These are phyloP conservation scores for Pythium periplocum DNA, from an alignment of 352 stramenopile genomes.

Conservation along the genomic window DNA sequence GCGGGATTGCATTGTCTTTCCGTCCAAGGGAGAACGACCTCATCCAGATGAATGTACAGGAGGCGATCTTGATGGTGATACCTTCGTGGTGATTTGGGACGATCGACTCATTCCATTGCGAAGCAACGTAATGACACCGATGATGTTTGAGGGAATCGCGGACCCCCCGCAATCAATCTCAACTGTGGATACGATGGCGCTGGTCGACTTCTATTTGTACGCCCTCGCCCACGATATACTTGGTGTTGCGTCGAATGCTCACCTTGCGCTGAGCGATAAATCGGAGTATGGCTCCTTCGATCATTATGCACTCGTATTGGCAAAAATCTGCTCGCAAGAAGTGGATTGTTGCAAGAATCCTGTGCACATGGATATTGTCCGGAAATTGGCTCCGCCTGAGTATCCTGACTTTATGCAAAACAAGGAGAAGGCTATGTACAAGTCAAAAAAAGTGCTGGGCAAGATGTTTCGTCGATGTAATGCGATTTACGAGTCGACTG, in stretches of 20 bases:
- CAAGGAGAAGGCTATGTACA: constrained; percentile 51
- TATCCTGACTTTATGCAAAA: constrained; percentile 86
- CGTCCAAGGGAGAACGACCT: constrained; percentile 51
- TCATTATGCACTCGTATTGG: constrained; percentile 40
- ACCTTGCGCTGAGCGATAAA: constrained; percentile 60
- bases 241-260: constrained; percentile 71
- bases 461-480: constrained; percentile 69
- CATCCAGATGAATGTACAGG: constrained; percentile 79
- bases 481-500: constrained; percentile 20
- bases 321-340: constrained; percentile 63
- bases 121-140: constrained; percentile 36
- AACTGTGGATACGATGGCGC: constrained; percentile 28
- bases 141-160: constrained; percentile 33
- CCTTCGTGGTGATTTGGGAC: constrained; percentile 84
- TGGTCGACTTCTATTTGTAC: constrained; percentile 73
- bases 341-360: constrained; percentile 60
- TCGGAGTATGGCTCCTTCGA: constrained; percentile 41
- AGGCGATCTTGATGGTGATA: constrained; percentile 75
- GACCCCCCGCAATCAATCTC: constrained; percentile 18
- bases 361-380: constrained; percentile 43
- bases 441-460: constrained; percentile 65
- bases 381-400: constrained; percentile 33
- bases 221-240: constrained; percentile 71
- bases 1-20: constrained; percentile 75
- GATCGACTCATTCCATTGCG: constrained; percentile 49